These are phyloP conservation scores for Eudorina sp. DNA, from an alignment of 139 green algal genomes.

Conservation along the genomic window DNA sequence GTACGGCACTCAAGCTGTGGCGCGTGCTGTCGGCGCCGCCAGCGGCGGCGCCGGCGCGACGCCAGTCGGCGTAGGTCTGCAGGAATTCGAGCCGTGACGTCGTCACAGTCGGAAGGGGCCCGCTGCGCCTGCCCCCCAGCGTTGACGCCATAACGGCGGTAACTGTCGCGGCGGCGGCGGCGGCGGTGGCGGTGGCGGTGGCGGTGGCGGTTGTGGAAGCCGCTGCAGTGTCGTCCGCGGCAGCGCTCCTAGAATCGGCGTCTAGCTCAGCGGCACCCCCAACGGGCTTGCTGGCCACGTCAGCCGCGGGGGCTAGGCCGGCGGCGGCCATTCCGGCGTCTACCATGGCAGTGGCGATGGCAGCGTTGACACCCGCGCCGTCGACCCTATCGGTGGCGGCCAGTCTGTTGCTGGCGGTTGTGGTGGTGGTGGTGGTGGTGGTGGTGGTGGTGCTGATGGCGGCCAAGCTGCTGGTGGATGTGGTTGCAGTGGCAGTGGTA, in stretches of 20 bases:
- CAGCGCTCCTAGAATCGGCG: too few relatives aligned
- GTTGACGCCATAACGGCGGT: background rate
- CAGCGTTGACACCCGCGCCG: background rate
- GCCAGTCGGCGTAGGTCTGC: background rate
- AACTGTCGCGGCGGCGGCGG: background rate
- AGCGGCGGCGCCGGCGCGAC: background rate
- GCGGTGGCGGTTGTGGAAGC: background rate
- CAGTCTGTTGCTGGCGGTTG: background rate
- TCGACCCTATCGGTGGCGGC: background rate
- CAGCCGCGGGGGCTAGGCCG: background rate
- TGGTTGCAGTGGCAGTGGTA: background rate
- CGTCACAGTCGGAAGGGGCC: background rate
- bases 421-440: background rate
- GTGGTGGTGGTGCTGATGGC: background rate
- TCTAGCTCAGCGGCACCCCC: too few relatives aligned
- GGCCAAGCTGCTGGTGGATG: too few relatives aligned
- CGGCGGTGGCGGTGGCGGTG: background rate
- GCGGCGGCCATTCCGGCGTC: background rate
- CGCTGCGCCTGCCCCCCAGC: too few relatives aligned
- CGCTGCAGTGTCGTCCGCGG: too few relatives aligned
- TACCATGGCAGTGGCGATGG: background rate
- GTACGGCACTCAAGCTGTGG: background rate
- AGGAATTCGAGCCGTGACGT: background rate
- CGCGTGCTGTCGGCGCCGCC: background rate
- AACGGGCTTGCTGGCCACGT: background rate